These are phyloP conservation scores for Penicillium fuscoglaucum DNA, from an alignment of 2,329 filamentous ascomycete genomes.

Conservation along the genomic window DNA sequence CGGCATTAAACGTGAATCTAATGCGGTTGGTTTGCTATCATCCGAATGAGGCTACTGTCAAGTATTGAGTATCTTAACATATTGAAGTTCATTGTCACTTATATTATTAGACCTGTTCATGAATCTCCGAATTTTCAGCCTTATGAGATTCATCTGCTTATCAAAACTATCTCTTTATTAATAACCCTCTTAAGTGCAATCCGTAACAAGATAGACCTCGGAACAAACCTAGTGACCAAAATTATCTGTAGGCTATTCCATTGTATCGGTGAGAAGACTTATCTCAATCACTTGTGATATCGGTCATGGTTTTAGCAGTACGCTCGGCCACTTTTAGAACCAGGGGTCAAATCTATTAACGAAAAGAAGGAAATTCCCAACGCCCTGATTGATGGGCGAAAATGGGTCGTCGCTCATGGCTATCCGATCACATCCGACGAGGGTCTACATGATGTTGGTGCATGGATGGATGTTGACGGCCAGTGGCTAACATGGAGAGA, in stretches of 20 bases:
- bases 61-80: no score
- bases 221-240: conserved; percentile 16
- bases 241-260: conserved; percentile 15
- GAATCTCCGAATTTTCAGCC: conserved; percentile 10
- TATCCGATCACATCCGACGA: not conserved
- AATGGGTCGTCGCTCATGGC: conserved; percentile 8
- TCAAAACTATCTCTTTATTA: conserved; percentile 11
- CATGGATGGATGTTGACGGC: conserved; percentile 10
- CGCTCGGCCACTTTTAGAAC: conserved; percentile 7
- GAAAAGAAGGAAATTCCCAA: conserved; percentile 1
- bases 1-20: not conserved
- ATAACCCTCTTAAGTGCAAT: not conserved
- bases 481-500: conserved; percentile 14
- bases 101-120: not conserved
- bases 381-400: conserved; percentile 6
- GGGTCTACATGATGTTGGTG: not conserved
- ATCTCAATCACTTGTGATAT: conserved; percentile 16
- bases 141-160: conserved; percentile 8
- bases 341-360: not conserved
- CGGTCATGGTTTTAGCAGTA: conserved; percentile 14
- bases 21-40: not conserved
- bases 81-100: no score
- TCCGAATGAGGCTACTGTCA: no score
- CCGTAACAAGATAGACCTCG: conserved; percentile 1
- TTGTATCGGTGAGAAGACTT: conserved; percentile 13